phyloP scores from a whole-genome alignment of 805 yeast species.

The Wickerhamiella parazyma region DNA sequence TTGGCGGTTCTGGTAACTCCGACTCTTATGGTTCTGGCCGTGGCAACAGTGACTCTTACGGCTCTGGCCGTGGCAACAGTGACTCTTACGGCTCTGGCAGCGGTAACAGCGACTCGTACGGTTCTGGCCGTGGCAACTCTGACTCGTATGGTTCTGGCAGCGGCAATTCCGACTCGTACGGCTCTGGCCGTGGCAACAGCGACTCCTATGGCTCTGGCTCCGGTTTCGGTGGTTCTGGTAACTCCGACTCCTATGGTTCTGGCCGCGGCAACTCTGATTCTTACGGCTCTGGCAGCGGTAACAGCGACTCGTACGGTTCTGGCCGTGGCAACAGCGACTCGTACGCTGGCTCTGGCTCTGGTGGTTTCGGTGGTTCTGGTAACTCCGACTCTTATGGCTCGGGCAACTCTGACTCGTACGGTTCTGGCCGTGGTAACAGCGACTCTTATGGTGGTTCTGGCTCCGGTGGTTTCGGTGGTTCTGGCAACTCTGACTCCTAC shows the following conservation, averaged over 20 bases:
- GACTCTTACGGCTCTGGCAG: constrained; percentile 1
- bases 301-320: neutral
- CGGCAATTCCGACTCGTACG: neutral
- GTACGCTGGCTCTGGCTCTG: neutral
- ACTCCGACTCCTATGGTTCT: neutral
- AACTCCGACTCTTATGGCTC: neutral
- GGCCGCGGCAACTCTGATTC: neutral
- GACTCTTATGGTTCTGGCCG: constrained; percentile 5
- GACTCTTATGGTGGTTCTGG: neutral
- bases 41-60: constrained; percentile 2
- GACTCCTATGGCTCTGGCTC: constrained; percentile 1
- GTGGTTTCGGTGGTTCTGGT: neutral
- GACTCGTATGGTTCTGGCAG: constrained; percentile 3
- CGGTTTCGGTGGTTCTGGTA: neutral
- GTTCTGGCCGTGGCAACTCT: neutral
- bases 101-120: constrained; percentile 2
- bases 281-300: constrained; percentile 6
- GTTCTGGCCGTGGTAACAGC: neutral
- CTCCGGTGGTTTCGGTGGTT: neutral
- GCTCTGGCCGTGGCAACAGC: constrained; percentile 1
- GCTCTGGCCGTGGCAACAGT: neutral
- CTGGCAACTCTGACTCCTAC: neutral
- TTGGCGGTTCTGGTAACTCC: neutral
- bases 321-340: neutral
- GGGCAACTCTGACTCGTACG: neutral